A percentile compares a stretch with the other conserved stretches of the same genome.
Evolutionary conservation across 2,329 filamentous ascomycete species (phyloP).

Genomic region (Fusarium citri): DNA sequence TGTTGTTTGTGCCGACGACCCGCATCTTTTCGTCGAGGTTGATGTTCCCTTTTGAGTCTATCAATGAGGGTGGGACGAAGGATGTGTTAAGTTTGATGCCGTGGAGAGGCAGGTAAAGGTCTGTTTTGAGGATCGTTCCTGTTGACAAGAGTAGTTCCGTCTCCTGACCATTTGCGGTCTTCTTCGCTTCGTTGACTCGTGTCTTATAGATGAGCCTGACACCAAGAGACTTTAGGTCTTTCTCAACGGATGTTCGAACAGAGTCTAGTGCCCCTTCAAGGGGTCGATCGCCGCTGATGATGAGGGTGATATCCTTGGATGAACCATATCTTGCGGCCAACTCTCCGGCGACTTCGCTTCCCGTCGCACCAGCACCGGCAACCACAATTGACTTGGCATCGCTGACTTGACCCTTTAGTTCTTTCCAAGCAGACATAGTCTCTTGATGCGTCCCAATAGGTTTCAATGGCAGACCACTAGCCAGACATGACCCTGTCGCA

Average conservation of each 20-base stretch:
- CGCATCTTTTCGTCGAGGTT: slow-evolving; percentile 51
- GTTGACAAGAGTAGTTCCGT: slow-evolving; percentile 48
- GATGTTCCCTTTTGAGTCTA: slow-evolving; percentile 50
- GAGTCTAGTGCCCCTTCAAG: slow-evolving; percentile 37
- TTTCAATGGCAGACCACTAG: slow-evolving; percentile 61
- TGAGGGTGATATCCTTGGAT: slow-evolving; percentile 46
- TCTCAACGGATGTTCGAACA: slow-evolving; percentile 48
- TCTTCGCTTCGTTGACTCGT: slow-evolving; percentile 46
- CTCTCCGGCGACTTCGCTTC: slow-evolving; percentile 54
- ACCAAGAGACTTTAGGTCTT: slow-evolving; percentile 44
- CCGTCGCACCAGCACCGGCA: slow-evolving; percentile 54
- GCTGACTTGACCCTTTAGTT: slow-evolving; percentile 42
- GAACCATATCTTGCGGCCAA: slow-evolving; percentile 49
- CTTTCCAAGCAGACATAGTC: slow-evolving; percentile 52
- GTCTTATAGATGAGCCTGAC: slow-evolving; percentile 48
- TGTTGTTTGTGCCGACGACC: slow-evolving; percentile 49
- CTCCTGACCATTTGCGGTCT: slow-evolving; percentile 7
- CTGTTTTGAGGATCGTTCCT: slow-evolving; percentile 47
- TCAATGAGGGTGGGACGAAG: slow-evolving; percentile 52
- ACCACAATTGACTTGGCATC: slow-evolving; percentile 51
- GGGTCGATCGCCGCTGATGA: slow-evolving; percentile 38
- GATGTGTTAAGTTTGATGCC: slow-evolving; percentile 58
- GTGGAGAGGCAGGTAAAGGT: slow-evolving; percentile 59
- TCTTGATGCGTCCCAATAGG: slow-evolving; percentile 58
- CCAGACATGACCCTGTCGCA: slow-evolving; percentile 63